Evolutionary conservation across 306 rosid genomes (phyloP), one percentile per base, ranked within the genome.

Genomic region (Prunus dulcis): DNA sequence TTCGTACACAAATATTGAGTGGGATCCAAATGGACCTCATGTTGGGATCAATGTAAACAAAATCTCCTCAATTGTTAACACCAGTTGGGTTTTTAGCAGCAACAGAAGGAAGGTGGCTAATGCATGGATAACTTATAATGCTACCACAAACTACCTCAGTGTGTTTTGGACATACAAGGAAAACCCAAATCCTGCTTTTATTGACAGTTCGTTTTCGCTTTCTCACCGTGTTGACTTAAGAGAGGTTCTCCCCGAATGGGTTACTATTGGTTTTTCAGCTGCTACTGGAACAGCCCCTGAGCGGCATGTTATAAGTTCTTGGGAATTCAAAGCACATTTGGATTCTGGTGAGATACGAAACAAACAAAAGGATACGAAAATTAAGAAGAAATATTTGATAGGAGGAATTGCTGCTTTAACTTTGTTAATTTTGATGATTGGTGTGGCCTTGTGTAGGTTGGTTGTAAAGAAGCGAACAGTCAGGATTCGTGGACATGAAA

Each of bases 251-350:
- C 83, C 79, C 0, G 79, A 74, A 46, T 32, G 52, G 84, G 84
- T 80, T 15, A 58, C 25, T 5, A 30, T 74, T 22, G 76, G 83
- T 7, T 74, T 80, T 50, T 80, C 83, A 9, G 76, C 75, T 46
- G 62, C 83, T 0, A 80, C 79, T 0, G 76, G 79, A 28, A 1
- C 18, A 12, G 5, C 9, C n/a, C 30, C 25, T 1, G 80, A 69
- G 75, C 22, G 41, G 20, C 66, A 80, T 41, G 58, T 17, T 1
- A 69, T 69, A 61, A 2, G 18, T 22, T 80, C 76, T 3, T 75
- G 72, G 80, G 64, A 71, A 20, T 80, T 80, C 61, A 74, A 4
- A 23, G 69, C 84, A 23, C 66, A 41, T 4, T 38, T 80, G 57
- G 71, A 56, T 49, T 28, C 52, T 41, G 38, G 53, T 19, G 17